Evolutionary conservation across 2,329 filamentous ascomycete species (phyloP), one percentile per base, ranked within the genome.

Genomic region (Metarhizium anisopliae): DNA sequence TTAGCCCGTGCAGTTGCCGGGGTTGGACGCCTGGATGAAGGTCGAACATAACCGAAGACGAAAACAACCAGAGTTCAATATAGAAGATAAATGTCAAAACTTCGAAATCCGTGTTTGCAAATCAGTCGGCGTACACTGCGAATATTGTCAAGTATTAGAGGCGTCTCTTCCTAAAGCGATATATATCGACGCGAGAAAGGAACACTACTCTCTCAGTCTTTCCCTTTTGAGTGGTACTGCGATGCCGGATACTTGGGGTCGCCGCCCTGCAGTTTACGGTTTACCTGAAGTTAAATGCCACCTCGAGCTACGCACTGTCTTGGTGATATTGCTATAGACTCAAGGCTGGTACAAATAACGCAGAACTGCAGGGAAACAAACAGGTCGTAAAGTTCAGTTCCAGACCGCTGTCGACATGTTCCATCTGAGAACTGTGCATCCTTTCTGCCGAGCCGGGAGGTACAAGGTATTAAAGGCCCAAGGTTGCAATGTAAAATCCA

Each of bases 281-380:
- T 56, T 35, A 51, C 45, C 55, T 54, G 55, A 47, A 50, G 52
- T 50, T 50, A 56, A 32, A 51, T 51, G 51, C 47, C 50, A 54
- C 38, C 40, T 52, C 45, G 36, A 30, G 11, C 25, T 30, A 29
- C 25, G 20, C 20, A 30, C 45, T 29, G 4, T 13, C 14, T 11
- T 8, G 25, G 13, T 6, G 5, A 30, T 29, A 30, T 49, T 8
- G 20, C 14, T 29, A 49, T n/a, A 49, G 13, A 20, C 10, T 18
- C 11, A 49, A 29, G 25, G 14, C 45, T 8, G 45, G 45, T n/a
- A 13, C 13, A 49, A 45, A 45, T 16, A 45, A 20, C 16, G 42
- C 42, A 45, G 42, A 7, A 45, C 42, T 45, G 16, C 42, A 20
- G 42, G 42, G 2, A 20, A 45, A 45, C n/a, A 45, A 6, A 45